Conservation (phyloP, 2,329 filamentous ascomycete genomes). For the Fusarium nelsonii region DNA sequence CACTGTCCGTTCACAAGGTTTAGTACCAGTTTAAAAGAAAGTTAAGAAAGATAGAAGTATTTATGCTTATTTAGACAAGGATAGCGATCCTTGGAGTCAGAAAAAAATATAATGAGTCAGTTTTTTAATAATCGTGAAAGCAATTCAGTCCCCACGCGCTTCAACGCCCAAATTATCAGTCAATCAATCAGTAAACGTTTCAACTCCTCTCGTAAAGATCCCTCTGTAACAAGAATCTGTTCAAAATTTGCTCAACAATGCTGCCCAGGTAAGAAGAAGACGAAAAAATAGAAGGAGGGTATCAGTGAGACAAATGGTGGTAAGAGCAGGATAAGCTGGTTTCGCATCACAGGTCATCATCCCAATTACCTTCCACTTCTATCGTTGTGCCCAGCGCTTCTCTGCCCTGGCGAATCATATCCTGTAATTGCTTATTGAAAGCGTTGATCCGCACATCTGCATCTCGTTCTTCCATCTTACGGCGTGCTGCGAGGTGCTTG, state of each 20-base stretch:
- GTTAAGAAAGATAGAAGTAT: slow-evolving; percentile 5
- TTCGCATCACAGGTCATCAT: slow-evolving; percentile 51
- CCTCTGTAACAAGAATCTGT: slow-evolving; percentile 1
- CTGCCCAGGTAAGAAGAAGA: slow-evolving; percentile 12
- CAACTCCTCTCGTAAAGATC: slow-evolving; percentile 30
- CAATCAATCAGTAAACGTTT: slow-evolving; percentile 1
- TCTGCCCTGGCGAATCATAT: slow-evolving; percentile 89
- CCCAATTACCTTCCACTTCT: slow-evolving; percentile 66
- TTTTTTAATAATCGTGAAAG: slow-evolving; percentile 9
- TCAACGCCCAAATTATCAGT: slow-evolving; percentile 26
- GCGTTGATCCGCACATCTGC: slow-evolving; percentile 82
- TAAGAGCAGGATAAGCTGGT: slow-evolving; percentile 15
- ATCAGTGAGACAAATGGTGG: slow-evolving; percentile 33
- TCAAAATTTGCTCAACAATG: slow-evolving; percentile 8
- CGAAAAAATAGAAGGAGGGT: slow-evolving; percentile 29
- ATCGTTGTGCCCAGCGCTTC: slow-evolving; percentile 84
- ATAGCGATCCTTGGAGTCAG: slow-evolving; percentile 15
- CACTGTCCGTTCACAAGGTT: background rate
- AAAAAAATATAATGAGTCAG: slow-evolving; percentile 22
- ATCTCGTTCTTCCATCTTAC: slow-evolving; percentile 79
- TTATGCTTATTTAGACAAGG: slow-evolving; percentile 36
- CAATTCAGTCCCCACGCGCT: slow-evolving; percentile 20
- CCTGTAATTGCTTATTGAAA: slow-evolving; percentile 82
- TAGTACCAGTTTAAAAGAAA: slow-evolving; percentile 2
- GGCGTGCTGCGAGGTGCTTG: slow-evolving; percentile 77